phyloP scores from a whole-genome alignment of 768 basidiomycete genomes.

The Psilocybe azurescens region DNA sequence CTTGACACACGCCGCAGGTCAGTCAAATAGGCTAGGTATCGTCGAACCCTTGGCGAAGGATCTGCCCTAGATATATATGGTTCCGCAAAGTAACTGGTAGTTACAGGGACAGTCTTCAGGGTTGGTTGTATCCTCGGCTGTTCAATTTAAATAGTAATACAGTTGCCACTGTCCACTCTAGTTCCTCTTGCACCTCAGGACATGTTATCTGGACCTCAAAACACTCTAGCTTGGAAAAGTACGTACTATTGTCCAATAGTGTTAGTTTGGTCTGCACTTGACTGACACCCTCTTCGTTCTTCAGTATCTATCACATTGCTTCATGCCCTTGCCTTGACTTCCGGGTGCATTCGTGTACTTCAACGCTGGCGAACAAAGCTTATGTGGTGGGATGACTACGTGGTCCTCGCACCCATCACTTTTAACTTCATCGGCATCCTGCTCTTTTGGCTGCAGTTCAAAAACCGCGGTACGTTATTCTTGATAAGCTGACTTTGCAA shows the following conservation, averaged over 20 bases:
- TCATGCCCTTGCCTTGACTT: slow-evolving; percentile 21
- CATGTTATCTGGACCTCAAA: slow-evolving; percentile 12
- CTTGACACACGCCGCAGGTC: not conserved
- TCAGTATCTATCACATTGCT: slow-evolving; percentile 18
- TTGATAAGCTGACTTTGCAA: not conserved
- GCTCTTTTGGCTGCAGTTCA: slow-evolving; percentile 17
- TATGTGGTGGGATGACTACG: slow-evolving; percentile 32
- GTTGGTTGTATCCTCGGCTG: not conserved
- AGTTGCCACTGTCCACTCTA: not conserved
- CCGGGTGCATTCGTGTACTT: slow-evolving; percentile 21
- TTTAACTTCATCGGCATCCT: slow-evolving; percentile 16
- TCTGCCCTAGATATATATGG: not conserved
- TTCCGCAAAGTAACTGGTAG: not conserved
- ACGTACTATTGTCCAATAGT: not conserved
- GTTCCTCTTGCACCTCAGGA: not conserved
- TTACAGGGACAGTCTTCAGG: not conserved
- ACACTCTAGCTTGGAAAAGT: slow-evolving; percentile 19
- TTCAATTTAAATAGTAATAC: not conserved
- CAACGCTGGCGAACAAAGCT: slow-evolving; percentile 17
- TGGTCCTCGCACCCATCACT: slow-evolving; percentile 18
- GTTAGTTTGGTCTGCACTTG: not conserved
- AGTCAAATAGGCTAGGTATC: not conserved
- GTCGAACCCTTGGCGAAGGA: not conserved
- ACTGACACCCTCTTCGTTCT: not conserved
- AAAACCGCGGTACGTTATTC: slow-evolving; percentile 8